These are phyloP conservation scores for Didymosphaeria variabile DNA, from an alignment of 2,329 filamentous ascomycete species.

Conservation along the genomic window DNA sequence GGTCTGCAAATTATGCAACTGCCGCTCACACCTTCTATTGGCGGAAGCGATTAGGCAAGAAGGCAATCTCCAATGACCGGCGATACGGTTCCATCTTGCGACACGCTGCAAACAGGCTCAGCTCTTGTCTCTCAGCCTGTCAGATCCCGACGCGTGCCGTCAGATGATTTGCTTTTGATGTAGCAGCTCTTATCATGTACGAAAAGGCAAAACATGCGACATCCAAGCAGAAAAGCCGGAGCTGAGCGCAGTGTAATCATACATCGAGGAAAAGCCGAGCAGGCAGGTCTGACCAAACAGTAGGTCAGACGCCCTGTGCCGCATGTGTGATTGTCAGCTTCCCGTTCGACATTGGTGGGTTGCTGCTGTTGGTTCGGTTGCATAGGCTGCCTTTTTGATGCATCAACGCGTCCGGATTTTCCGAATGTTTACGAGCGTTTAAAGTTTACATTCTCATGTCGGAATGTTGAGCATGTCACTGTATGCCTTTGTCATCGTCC, in stretches of 20 bases:
- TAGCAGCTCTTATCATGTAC: not conserved
- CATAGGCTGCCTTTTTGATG: not conserved
- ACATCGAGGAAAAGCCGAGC: not conserved
- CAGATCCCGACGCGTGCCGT: not conserved
- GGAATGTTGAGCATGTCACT: not conserved
- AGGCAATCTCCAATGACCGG: not conserved
- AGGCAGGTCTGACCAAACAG: not conserved
- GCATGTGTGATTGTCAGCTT: not conserved
- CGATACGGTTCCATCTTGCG: not conserved
- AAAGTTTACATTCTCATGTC: not conserved
- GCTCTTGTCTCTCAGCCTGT: not conserved
- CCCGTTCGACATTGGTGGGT: not conserved
- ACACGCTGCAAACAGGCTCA: not conserved
- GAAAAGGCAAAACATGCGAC: not conserved
- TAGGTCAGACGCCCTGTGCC: not conserved
- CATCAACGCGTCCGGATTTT: not conserved
- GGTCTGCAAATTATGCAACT: slow-evolving; percentile 2
- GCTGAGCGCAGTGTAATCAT: not conserved
- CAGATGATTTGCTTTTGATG: slow-evolving; percentile 5
- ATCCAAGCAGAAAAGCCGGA: not conserved
- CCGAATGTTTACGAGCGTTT: not conserved
- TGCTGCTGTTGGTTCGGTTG: not conserved
- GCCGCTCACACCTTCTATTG: not conserved
- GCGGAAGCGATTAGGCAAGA: slow-evolving; percentile 1
- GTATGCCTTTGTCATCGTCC: not conserved